phyloP scores from a whole-genome alignment of 257 asterid genomes.

The Misopates orontium region DNA sequence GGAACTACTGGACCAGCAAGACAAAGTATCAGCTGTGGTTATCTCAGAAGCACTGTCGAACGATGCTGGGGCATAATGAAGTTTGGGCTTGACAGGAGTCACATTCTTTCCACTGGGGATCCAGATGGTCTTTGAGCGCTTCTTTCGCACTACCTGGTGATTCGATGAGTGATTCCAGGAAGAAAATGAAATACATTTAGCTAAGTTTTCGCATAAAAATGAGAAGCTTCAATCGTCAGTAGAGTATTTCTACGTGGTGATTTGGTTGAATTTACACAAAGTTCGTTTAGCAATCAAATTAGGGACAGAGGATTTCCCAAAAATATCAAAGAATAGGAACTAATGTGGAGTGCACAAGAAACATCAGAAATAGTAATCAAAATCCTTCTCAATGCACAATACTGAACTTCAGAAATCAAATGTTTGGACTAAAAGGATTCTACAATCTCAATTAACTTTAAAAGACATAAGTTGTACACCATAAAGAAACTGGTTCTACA shows the following conservation, averaged over 20 bases:
- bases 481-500: not conserved
- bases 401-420: not conserved
- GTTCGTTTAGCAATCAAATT: not conserved
- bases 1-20: conserved; percentile 52
- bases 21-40: conserved; percentile 44
- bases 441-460: not conserved
- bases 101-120: conserved; percentile 46
- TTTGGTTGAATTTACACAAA: conserved; percentile 2
- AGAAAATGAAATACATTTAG: not conserved
- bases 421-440: not conserved
- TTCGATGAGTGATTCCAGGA: not conserved
- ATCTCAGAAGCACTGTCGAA: conserved; percentile 48
- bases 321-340: not conserved
- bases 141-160: conserved; percentile 67
- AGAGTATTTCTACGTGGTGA: not conserved
- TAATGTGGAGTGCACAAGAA: conserved; percentile 1
- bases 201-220: not conserved
- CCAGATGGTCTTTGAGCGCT: conserved; percentile 60
- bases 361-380: not conserved
- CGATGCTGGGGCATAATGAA: conserved; percentile 35
- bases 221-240: conserved; percentile 5
- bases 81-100: conserved; percentile 35
- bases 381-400: not conserved
- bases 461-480: not conserved
- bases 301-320: conserved; percentile 8